Percentiles rank a stretch among this genome's conserved stretches.
phyloP scores from a whole-genome alignment of 345 rosid species.

The Hibiscus trionum region DNA sequence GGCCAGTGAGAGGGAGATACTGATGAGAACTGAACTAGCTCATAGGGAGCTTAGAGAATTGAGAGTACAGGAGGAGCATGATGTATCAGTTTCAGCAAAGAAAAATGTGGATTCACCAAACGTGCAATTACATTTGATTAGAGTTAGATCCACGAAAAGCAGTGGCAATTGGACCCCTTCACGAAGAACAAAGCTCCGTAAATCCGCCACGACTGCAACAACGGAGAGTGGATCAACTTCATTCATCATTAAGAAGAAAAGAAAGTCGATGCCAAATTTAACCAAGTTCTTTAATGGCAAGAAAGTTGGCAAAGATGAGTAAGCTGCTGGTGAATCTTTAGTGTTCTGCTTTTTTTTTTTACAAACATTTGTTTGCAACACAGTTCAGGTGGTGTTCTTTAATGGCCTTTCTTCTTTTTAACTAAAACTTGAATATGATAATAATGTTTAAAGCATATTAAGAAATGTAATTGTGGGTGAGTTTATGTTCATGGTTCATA shows the following conservation, averaged over 20 bases:
- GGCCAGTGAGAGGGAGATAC: slow-evolving; percentile 62
- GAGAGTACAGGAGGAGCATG: slow-evolving; percentile 49
- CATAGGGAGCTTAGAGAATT: slow-evolving; percentile 39
- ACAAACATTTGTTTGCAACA: background rate
- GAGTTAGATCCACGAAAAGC: slow-evolving; percentile 30
- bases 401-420: background rate
- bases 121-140: slow-evolving; percentile 10
- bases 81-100: slow-evolving; percentile 42
- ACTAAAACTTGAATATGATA: background rate
- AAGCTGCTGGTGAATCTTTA: background rate
- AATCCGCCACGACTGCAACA: slow-evolving; percentile 40
- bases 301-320: slow-evolving; percentile 12
- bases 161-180: slow-evolving; percentile 32
- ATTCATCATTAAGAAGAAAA: slow-evolving; percentile 49
- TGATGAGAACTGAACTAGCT: slow-evolving; percentile 49
- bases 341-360: background rate
- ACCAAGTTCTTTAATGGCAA: slow-evolving; percentile 45
- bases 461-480: background rate
- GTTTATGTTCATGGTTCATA: background rate
- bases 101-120: slow-evolving; percentile 22
- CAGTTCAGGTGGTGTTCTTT: background rate
- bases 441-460: background rate
- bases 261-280: slow-evolving; percentile 46
- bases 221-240: slow-evolving; percentile 30
- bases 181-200: slow-evolving; percentile 31